A percentile compares a stretch with the other conserved stretches of the same genome.
Evolutionary conservation across 495 filamentous ascomycete genomes (phyloP).

Genomic region (Xylaria palmicola): DNA sequence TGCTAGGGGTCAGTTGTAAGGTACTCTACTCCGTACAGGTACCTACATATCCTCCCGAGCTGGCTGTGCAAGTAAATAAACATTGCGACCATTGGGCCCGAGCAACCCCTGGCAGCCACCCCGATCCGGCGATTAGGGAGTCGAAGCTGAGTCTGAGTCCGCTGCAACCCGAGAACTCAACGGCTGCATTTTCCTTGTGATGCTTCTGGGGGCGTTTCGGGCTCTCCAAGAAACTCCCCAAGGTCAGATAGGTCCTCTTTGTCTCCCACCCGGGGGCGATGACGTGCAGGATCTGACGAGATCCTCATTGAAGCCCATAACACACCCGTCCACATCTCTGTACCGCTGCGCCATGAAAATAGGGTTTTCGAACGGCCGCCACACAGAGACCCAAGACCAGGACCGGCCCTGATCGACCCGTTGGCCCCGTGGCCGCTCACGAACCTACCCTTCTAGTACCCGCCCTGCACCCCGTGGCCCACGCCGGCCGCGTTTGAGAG

Average conservation of each 20-base stretch:
- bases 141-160: slow-evolving; percentile 3
- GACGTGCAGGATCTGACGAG: background rate
- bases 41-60: background rate
- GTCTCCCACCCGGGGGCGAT: background rate
- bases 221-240: background rate
- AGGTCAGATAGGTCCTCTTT: background rate
- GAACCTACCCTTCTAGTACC: background rate
- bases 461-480: background rate
- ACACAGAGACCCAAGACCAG: background rate
- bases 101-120: slow-evolving; percentile 10
- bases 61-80: slow-evolving; percentile 6
- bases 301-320: background rate
- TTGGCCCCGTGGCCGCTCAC: background rate
- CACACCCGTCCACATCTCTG: background rate
- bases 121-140: background rate
- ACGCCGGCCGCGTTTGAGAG: background rate
- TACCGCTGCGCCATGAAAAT: slow-evolving; percentile 1
- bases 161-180: background rate
- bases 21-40: background rate
- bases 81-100: slow-evolving; percentile 6
- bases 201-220: background rate
- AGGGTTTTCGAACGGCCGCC: background rate
- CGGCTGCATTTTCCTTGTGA: background rate
- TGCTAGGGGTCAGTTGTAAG: slow-evolving; percentile 3
- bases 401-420: background rate